Base-by-base conservation (phyloP, 2,329 filamentous ascomycete genomes). In the Bertia moriformis region DNA sequence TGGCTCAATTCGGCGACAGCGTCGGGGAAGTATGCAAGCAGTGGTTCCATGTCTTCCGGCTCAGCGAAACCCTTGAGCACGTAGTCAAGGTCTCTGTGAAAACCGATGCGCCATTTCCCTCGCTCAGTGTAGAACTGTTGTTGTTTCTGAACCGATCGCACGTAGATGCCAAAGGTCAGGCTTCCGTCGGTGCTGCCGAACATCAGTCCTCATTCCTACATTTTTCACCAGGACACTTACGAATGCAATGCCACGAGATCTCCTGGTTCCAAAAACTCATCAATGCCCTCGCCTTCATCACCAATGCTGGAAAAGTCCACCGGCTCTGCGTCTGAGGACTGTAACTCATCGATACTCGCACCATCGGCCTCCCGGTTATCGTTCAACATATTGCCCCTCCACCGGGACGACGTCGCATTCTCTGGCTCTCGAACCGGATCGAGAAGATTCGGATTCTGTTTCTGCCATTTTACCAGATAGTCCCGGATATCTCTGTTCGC, bases 11-110 rank as follows among this genome's bases (percentile, higher is more conserved):
- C 40, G 4, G 57, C 49, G 13, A 48, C 40, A 1, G 39, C 30
- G 20, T 53, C 48, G 0, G 73, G 73, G 3, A 35, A 35, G 15
- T 35, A 18, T 12, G 32, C 10, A 7, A 12, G 10, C 7, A 35
- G 10, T 13, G 32, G 58, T 12, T 62, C 48, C 3, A 77, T 44
- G 18, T 65, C 44, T 19, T 61, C 51, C 2, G 54, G 55, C 19
- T 64, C 52, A 7, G 68, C 58, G 45, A 69, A 71, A 18, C 56
- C 54, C 37, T 66, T 62, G 10, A 73, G 55, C 7, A 64, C 58
- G 46, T 66, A 73, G 36, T 63, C 59, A 4, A 72, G 51, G 20
- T 54, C 49, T 15, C 46, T 50, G 3, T 59, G 49, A 4, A 45
- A 47, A 22, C 51, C 53, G 15, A 61, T 48, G 4, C 61, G 53